Conservation (phyloP, 1,284 basidiomycete genomes). For the Fereydounia khargensis region DNA sequence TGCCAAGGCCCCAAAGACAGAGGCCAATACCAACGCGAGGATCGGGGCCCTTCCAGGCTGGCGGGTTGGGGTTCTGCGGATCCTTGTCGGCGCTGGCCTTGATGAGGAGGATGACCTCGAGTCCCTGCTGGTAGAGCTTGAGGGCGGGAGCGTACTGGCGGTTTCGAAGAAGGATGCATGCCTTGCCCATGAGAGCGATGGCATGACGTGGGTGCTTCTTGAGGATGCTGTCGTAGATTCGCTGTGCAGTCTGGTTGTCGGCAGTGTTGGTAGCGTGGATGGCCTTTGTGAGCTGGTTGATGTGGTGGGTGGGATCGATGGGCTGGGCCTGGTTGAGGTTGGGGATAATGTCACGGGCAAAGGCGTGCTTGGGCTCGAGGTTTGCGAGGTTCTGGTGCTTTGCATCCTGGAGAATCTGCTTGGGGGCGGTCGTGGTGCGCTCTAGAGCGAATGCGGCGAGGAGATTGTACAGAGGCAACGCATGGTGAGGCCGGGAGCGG, state of each 20-base stretch:
- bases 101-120: constrained; percentile 36
- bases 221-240: constrained; percentile 38
- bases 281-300: constrained; percentile 35
- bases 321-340: constrained; percentile 20
- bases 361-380: constrained; percentile 27
- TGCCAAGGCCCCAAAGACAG: constrained; percentile 48
- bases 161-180: constrained; percentile 46
- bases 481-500: constrained; percentile 31
- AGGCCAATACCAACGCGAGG: constrained; percentile 54
- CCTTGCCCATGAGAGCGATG: constrained; percentile 50
- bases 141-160: constrained; percentile 43
- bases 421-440: constrained; percentile 39
- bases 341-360: constrained; percentile 20
- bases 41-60: constrained; percentile 47
- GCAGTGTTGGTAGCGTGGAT: constrained; percentile 32
- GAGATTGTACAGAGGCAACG: constrained; percentile 34
- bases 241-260: constrained; percentile 32
- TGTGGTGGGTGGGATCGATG: constrained; percentile 32
- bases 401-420: constrained; percentile 45
- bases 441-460: constrained; percentile 39
- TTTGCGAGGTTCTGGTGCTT: constrained; percentile 39
- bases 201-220: constrained; percentile 30
- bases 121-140: constrained; percentile 48
- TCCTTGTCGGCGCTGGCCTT: constrained; percentile 30
- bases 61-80: constrained; percentile 10